Percentiles rank a stretch among this genome's conserved stretches.
phyloP scores from a whole-genome alignment of 495 filamentous ascomycete species.

The Parathielavia hyrcaniae region DNA sequence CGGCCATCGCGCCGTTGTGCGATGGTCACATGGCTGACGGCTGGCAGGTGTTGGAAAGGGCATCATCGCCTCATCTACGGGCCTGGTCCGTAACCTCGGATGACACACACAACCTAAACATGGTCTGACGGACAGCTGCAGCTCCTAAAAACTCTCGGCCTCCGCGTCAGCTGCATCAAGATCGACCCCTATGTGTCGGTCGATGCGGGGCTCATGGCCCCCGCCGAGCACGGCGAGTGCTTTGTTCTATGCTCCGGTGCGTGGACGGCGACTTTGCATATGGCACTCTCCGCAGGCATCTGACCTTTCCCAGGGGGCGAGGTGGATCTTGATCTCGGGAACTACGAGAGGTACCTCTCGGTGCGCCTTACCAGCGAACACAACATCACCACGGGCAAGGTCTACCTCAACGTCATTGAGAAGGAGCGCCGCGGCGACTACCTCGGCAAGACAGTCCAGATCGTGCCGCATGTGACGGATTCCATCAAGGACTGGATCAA shows the following conservation, averaged over 20 bases:
- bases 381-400: conserved; percentile 95
- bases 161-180: conserved; percentile 46
- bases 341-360: conserved; percentile 65
- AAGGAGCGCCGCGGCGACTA: conserved; percentile 74
- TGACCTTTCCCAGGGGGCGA: conserved; percentile 27
- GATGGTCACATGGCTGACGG: conserved; percentile 1
- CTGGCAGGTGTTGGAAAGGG: conserved; percentile 27
- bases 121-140: conserved; percentile 38
- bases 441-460: conserved; percentile 86
- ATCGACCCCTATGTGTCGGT: conserved; percentile 83
- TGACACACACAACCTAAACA: not conserved
- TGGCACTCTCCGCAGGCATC: not conserved
- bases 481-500: conserved; percentile 91
- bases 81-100: conserved; percentile 12
- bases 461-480: conserved; percentile 86
- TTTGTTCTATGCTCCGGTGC: conserved; percentile 33
- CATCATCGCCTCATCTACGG: conserved; percentile 30
- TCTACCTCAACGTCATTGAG: conserved; percentile 77
- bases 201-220: conserved; percentile 68
- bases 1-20: not conserved
- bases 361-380: conserved; percentile 69
- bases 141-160: conserved; percentile 76
- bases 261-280: not conserved
- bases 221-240: conserved; percentile 53
- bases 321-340: conserved; percentile 82